Percentiles rank a stretch among this genome's conserved stretches.
These are phyloP conservation scores for Candida verbasci DNA, from an alignment of 805 yeast species.

Conservation along the genomic window DNA sequence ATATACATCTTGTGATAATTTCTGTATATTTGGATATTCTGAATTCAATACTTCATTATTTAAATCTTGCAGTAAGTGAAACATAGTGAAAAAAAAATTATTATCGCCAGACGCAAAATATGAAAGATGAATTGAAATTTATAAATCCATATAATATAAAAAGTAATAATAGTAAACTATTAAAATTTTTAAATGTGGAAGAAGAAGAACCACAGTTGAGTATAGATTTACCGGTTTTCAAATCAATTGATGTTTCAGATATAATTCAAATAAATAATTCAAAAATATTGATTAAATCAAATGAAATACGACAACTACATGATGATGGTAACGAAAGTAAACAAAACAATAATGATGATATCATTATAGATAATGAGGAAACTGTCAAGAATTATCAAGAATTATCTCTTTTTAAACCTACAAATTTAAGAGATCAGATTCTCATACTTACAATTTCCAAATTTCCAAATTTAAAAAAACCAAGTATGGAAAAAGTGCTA, in stretches of 20 bases:
- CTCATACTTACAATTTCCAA: constrained; percentile 27
- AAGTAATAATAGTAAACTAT: constrained; percentile 7
- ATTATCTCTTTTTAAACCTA: constrained; percentile 26
- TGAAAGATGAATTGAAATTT: constrained; percentile 2
- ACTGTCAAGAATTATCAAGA: constrained; percentile 16
- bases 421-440: constrained; percentile 32
- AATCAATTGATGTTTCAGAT: constrained; percentile 12
- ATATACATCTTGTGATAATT: neutral
- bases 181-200: constrained; percentile 11
- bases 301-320: neutral
- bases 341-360: too few relatives aligned
- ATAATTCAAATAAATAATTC: constrained; percentile 9
- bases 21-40: neutral
- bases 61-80: too few relatives aligned
- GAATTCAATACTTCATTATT: neutral
- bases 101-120: neutral
- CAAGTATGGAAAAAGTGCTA: constrained; percentile 30
- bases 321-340: neutral
- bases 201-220: constrained; percentile 1
- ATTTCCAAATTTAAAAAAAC: constrained; percentile 26
- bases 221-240: constrained; percentile 14
- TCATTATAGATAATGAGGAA: constrained; percentile 13
- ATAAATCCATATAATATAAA: constrained; percentile 11
- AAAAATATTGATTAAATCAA: neutral
- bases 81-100: constrained; percentile 1